These are phyloP conservation scores for Chlorella variabilis DNA, from an alignment of 163 green algal genomes.

Conservation along the genomic window DNA sequence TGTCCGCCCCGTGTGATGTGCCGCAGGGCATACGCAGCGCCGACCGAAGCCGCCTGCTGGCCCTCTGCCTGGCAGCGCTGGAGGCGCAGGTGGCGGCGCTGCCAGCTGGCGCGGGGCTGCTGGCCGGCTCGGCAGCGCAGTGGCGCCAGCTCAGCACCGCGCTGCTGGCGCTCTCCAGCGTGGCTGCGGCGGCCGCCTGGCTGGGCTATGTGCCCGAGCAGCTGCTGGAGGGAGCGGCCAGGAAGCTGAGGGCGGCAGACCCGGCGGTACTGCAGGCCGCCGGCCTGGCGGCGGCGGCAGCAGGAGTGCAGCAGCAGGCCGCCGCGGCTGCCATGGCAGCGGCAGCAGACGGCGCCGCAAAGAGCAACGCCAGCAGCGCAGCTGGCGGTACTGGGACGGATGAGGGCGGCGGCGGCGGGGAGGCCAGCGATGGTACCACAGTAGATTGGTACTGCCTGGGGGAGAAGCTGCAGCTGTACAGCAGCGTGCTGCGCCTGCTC, in stretches of 20 bases:
- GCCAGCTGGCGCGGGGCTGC: not conserved
- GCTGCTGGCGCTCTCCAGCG: slow-evolving; percentile 48
- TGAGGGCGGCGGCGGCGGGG: too few relatives aligned
- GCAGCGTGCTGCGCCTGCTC: slow-evolving; percentile 45
- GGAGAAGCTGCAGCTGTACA: slow-evolving; percentile 36
- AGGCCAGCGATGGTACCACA: not conserved
- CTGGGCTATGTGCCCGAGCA: slow-evolving; percentile 49
- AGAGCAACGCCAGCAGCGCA: not conserved
- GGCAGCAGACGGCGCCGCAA: not conserved
- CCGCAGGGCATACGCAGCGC: slow-evolving; percentile 47
- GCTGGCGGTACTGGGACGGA: not conserved
- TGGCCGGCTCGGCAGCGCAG: slow-evolving; percentile 15
- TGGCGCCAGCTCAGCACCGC: slow-evolving; percentile 37
- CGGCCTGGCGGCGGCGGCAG: not conserved
- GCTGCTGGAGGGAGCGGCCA: slow-evolving; percentile 9
- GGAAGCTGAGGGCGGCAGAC: not conserved
- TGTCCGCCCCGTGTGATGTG: too few relatives aligned
- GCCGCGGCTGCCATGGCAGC: not conserved
- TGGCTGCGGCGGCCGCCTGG: slow-evolving; percentile 44
- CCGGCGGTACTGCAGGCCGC: slow-evolving; percentile 12
- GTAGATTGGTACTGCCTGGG: slow-evolving; percentile 25
- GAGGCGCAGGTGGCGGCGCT: slow-evolving; percentile 41
- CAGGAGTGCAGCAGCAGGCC: slow-evolving; percentile 6
- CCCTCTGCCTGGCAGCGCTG: slow-evolving; percentile 47
- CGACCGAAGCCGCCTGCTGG: slow-evolving; percentile 45